These are phyloP conservation scores for Pseudozyma flocculosa DNA, from an alignment of 1,284 basidiomycete genomes.

Conservation along the genomic window DNA sequence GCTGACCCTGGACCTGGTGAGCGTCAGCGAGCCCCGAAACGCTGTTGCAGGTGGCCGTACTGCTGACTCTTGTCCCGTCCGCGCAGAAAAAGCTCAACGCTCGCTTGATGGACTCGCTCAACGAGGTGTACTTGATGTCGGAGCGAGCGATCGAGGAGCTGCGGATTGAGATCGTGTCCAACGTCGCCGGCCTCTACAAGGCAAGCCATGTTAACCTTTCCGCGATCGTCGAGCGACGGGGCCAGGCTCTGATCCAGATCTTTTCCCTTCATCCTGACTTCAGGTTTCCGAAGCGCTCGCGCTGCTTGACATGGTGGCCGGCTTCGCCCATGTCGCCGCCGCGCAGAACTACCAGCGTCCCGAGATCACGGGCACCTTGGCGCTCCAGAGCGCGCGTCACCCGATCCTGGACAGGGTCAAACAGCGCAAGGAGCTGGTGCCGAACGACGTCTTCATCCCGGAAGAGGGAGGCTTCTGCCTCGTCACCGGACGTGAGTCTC, in stretches of 20 bases:
- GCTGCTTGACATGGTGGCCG: constrained; percentile 40
- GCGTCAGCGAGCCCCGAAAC: too few relatives aligned
- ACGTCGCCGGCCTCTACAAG: constrained; percentile 38
- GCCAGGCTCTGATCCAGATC: too few relatives aligned
- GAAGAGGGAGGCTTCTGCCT: constrained; percentile 63
- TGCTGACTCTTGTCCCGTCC: too few relatives aligned
- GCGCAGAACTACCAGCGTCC: constrained; percentile 36
- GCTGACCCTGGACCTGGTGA: constrained; percentile 68
- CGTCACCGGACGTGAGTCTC: constrained; percentile 24
- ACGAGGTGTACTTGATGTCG: constrained; percentile 78
- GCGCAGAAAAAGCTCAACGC: constrained; percentile 77
- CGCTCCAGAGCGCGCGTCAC: constrained; percentile 56
- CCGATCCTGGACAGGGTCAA: constrained; percentile 71
- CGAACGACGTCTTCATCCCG: constrained; percentile 16
- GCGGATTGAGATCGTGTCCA: constrained; percentile 20
- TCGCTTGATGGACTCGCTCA: constrained; percentile 76
- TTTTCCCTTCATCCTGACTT: too few relatives aligned
- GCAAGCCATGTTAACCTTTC: constrained; percentile 15
- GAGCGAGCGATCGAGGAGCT: constrained; percentile 59
- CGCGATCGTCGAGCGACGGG: neutral
- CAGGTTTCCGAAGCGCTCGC: constrained; percentile 47
- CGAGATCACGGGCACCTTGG: constrained; percentile 40
- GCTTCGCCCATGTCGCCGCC: constrained; percentile 25
- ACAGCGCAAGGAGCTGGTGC: constrained; percentile 57
- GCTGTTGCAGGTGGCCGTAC: too few relatives aligned